Evolutionary conservation across 1,284 basidiomycete genomes (phyloP).

Genomic region (Prillingera fragicola): DNA sequence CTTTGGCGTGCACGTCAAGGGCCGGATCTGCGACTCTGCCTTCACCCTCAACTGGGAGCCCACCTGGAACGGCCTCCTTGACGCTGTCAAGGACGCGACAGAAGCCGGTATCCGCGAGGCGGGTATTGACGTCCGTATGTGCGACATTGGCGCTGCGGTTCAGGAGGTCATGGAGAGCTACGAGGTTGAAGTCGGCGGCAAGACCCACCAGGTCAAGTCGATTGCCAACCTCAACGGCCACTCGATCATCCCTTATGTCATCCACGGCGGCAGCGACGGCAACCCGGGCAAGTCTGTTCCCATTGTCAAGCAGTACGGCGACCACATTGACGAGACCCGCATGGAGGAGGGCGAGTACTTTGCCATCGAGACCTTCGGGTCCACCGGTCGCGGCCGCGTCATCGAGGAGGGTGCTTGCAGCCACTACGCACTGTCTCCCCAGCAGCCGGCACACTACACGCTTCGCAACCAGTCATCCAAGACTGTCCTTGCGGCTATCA

Average conservation of each 20-base stretch:
- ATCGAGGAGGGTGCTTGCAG: conserved; percentile 89
- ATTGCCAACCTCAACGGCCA: conserved; percentile 90
- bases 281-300: conserved; percentile 69
- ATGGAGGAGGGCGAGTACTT: conserved; percentile 99
- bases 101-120: conserved; percentile 85
- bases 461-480: conserved; percentile 72
- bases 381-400: conserved; percentile 90
- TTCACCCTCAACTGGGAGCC: conserved; percentile 89
- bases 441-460: conserved; percentile 35
- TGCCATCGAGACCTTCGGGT: conserved; percentile 98
- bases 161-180: conserved; percentile 99
- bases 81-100: conserved; percentile 90
- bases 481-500: conserved; percentile 78
- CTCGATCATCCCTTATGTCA: conserved; percentile 80
- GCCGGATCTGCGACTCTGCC: conserved; percentile 89
- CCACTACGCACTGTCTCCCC: conserved; percentile 65
- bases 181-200: conserved; percentile 86
- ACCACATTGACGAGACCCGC: conserved; percentile 65
- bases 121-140: conserved; percentile 90
- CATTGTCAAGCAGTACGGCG: conserved; percentile 71
- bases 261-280: conserved; percentile 61
- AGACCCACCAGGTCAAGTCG: conserved; percentile 79
- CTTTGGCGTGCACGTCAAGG: conserved; percentile 93
- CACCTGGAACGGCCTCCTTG: conserved; percentile 81
- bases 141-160: conserved; percentile 85